Base-by-base conservation (phyloP, 768 basidiomycete species). In the Postia placenta region DNA sequence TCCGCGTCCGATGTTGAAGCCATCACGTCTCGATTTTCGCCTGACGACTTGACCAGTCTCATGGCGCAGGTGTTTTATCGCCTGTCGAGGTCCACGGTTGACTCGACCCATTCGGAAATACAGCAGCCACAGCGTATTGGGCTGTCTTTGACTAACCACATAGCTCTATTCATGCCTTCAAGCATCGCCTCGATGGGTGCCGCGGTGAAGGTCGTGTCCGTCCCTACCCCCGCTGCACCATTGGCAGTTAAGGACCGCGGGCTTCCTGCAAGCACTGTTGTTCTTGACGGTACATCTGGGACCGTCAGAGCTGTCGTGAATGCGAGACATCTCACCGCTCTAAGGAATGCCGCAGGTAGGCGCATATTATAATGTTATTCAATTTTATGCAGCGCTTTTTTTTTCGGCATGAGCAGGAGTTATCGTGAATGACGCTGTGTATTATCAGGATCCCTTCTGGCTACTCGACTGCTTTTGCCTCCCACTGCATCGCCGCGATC, bases 111-210 rank as follows among this genome's bases (percentile, higher is more conserved):
- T 51, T 37, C 45, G 17, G 51, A 50, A 15, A 48, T 53, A 17
- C 28, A 40, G 22, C 54, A 58, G 27, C 91, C 91, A 3, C 83
- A 79, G 47, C 74, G 92, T 42, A 78, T 75, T 0, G 65, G 72
- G 0, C 61, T 92, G 11, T 67, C 70, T 0, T 79, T 75, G 44
- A 57, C 64, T 6, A 69, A 73, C 37, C 80, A 90, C 55, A 83
- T 74, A 1, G 71, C 76, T 0, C 70, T 96, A 2, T 87, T 92
- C 65, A 95, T 95, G 92, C 91, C 92, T 2, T 79, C 87, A 5
- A 76, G 84, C 22, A 70, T 85, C 9, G 61, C 67, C 5, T 52
- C 64, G 11, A 56, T 62, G 6, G 81, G 81, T 1, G 85, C 85
- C 1, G 69, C 85, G 2, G 71, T 90, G 51, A 94, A 96, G 65